These are phyloP conservation scores for Apiospora hydei DNA, from an alignment of 2,329 filamentous ascomycete genomes.

Conservation along the genomic window DNA sequence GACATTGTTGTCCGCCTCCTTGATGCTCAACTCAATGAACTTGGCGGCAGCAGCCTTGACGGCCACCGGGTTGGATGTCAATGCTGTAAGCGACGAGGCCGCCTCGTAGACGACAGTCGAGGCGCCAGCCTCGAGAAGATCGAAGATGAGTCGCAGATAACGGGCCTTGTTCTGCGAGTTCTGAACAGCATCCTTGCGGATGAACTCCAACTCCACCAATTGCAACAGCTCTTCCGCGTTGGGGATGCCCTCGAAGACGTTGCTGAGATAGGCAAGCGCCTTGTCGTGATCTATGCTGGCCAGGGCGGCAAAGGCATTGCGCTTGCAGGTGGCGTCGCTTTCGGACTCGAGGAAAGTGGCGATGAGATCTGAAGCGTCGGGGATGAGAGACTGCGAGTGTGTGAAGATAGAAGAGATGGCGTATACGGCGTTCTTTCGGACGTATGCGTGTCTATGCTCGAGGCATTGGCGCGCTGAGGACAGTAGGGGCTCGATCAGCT, in stretches of 20 bases:
- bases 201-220: slow-evolving; percentile 94
- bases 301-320: slow-evolving; percentile 94
- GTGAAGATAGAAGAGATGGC: slow-evolving; percentile 91
- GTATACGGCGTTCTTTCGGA: slow-evolving; percentile 97
- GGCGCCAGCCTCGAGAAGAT: slow-evolving; percentile 89
- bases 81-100: slow-evolving; percentile 88
- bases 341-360: slow-evolving; percentile 88
- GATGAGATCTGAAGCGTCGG: slow-evolving; percentile 92
- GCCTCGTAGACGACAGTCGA: slow-evolving; percentile 98
- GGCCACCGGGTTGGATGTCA: slow-evolving; percentile 95
- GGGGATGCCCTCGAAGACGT: slow-evolving; percentile 89
- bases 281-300: slow-evolving; percentile 92
- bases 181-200: slow-evolving; percentile 94
- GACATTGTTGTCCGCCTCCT: slow-evolving; percentile 98
- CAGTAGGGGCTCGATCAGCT: slow-evolving; percentile 94
- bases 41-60: slow-evolving; percentile 96
- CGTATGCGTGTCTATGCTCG: slow-evolving; percentile 95
- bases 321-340: slow-evolving; percentile 94
- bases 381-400: slow-evolving; percentile 90
- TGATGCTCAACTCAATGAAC: slow-evolving; percentile 96
- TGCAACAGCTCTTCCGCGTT: slow-evolving; percentile 95
- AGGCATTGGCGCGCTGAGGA: slow-evolving; percentile 92
- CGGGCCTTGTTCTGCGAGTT: slow-evolving; percentile 95
- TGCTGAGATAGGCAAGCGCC: slow-evolving; percentile 85
- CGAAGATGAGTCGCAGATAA: slow-evolving; percentile 94